These are phyloP conservation scores for Iberis pinnata DNA, from an alignment of 345 rosid genomes.

Conservation along the genomic window DNA sequence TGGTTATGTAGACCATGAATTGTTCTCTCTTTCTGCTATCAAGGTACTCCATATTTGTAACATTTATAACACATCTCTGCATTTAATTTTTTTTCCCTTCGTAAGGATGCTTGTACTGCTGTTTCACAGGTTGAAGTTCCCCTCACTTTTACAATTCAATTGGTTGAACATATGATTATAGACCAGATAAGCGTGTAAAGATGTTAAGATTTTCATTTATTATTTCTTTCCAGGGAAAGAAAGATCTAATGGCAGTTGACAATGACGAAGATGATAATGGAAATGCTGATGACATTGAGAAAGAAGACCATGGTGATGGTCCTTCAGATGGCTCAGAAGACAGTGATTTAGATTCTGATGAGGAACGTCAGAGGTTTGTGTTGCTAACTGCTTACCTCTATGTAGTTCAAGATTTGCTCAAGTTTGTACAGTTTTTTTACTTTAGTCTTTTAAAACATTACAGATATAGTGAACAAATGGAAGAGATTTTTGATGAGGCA, in stretches of 20 bases:
- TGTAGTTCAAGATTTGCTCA: neutral
- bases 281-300: constrained; percentile 40
- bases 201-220: neutral
- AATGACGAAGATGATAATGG: constrained; percentile 47
- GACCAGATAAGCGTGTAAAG: neutral
- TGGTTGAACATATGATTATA: constrained; percentile 4
- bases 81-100: neutral
- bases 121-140: too few relatives aligned
- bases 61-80: neutral
- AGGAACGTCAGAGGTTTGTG: constrained; percentile 61
- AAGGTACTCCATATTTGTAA: constrained; percentile 47
- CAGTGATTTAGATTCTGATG: constrained; percentile 75
- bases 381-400: neutral
- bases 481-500: constrained; percentile 63
- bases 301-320: constrained; percentile 38
- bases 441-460: constrained; percentile 17
- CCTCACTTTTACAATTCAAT: neutral
- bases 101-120: neutral
- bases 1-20: constrained; percentile 63
- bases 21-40: constrained; percentile 86
- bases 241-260: constrained; percentile 72
- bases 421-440: neutral
- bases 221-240: constrained; percentile 57
- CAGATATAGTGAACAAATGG: constrained; percentile 76
- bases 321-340: constrained; percentile 37